phyloP scores from a whole-genome alignment of 768 basidiomycete genomes.

The Pulveroboletus ravenelii region DNA sequence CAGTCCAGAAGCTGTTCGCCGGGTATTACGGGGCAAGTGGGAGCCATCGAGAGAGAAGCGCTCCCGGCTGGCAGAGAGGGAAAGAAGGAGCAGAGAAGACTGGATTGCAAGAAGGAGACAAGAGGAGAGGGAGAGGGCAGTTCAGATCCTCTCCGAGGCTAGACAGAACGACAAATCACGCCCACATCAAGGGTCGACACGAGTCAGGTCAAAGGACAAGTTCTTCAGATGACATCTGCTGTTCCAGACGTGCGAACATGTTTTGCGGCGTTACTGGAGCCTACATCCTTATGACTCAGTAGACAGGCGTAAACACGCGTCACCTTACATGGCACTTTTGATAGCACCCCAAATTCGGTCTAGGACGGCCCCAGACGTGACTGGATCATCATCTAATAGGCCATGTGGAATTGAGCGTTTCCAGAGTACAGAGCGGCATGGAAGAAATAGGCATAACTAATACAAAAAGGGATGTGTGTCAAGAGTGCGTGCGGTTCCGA shows the following conservation, averaged over 20 bases:
- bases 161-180: constrained; percentile 10
- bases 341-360: not conserved
- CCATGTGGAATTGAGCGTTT: constrained; percentile 2
- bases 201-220: constrained; percentile 31
- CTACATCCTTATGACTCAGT: not conserved
- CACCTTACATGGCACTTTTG: constrained; percentile 8
- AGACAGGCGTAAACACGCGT: constrained; percentile 2
- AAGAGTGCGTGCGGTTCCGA: constrained; percentile 14
- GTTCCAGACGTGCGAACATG: constrained; percentile 13
- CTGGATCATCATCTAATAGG: not conserved
- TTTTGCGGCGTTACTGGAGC: not conserved
- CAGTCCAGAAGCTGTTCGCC: constrained; percentile 73
- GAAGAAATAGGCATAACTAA: constrained; percentile 7
- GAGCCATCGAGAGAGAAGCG: constrained; percentile 53
- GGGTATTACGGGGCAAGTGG: constrained; percentile 77
- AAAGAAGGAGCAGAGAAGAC: constrained; percentile 42
- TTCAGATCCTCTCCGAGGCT: constrained; percentile 31
- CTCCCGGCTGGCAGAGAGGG: constrained; percentile 44
- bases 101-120: constrained; percentile 35
- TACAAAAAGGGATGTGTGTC: constrained; percentile 1
- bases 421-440: constrained; percentile 12
- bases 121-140: constrained; percentile 38
- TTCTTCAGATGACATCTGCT: constrained; percentile 36
- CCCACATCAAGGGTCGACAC: constrained; percentile 15
- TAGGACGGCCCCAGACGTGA: too few species aligned